Evolutionary conservation across 495 filamentous ascomycete species (phyloP).

Genomic region (Clavariopsis aquatica): DNA sequence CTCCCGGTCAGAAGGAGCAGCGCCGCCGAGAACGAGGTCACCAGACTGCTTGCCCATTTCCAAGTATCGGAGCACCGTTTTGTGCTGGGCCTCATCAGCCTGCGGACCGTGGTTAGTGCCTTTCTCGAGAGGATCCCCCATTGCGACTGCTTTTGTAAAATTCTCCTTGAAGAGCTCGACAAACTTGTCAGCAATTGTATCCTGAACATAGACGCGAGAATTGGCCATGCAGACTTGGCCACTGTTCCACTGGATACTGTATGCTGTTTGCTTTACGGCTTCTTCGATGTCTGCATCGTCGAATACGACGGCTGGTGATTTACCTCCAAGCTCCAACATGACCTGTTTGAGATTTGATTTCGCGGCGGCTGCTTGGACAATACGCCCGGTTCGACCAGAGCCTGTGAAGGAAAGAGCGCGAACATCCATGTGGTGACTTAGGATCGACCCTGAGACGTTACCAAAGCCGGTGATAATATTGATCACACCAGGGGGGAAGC

Average conservation of each 20-base stretch:
- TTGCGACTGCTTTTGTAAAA: constrained; percentile 24
- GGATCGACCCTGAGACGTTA: constrained; percentile 39
- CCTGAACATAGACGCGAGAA: constrained; percentile 47
- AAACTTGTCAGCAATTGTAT: constrained; percentile 43
- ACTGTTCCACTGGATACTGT: constrained; percentile 34
- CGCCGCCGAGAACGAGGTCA: constrained; percentile 22
- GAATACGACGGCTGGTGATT: constrained; percentile 45
- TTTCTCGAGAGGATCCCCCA: constrained; percentile 43
- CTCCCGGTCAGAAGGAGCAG: constrained; percentile 33
- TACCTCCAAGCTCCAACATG: constrained; percentile 46
- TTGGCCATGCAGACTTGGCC: constrained; percentile 47
- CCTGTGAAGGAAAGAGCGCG: constrained; percentile 38
- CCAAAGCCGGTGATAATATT: constrained; percentile 46
- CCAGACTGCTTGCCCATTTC: constrained; percentile 36
- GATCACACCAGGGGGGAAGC: constrained; percentile 46
- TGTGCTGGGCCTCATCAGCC: constrained; percentile 39
- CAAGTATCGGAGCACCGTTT: constrained; percentile 37
- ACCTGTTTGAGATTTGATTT: constrained; percentile 46
- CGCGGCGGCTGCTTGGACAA: constrained; percentile 35
- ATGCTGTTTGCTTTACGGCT: constrained; percentile 38
- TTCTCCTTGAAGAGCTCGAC: constrained; percentile 38
- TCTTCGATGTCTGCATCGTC: constrained; percentile 43
- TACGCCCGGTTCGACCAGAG: constrained; percentile 37
- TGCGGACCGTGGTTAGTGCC: constrained; percentile 43
- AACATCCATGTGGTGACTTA: constrained; percentile 42